Evolutionary conservation across 371 early-diverging fungal genomes (phyloP).

Genomic region (Apophysomyces ossiformis): DNA sequence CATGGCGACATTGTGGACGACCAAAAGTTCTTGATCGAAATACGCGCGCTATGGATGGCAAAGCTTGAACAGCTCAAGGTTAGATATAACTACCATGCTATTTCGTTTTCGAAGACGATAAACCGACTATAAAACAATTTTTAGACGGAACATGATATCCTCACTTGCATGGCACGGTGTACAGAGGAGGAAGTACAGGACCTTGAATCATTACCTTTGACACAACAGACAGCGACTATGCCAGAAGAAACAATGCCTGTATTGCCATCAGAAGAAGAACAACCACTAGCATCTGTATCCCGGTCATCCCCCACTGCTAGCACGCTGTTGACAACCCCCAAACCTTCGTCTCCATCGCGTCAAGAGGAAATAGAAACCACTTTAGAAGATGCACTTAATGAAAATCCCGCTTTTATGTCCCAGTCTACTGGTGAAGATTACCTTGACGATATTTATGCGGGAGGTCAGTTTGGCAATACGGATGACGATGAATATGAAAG

Average conservation of each 20-base stretch:
- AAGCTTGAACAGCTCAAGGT: slow-evolving; percentile 19
- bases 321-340: background rate
- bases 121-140: background rate
- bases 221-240: background rate
- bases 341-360: background rate
- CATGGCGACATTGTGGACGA: slow-evolving; percentile 12
- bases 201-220: background rate
- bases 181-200: background rate
- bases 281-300: background rate
- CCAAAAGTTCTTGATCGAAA: slow-evolving; percentile 11
- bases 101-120: too few relatives aligned
- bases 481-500: slow-evolving; percentile 1
- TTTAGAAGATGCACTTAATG: background rate
- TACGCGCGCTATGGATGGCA: slow-evolving; percentile 8
- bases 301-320: background rate
- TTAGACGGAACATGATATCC: slow-evolving; percentile 3
- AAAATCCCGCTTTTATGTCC: background rate
- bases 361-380: background rate
- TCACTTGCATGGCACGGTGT: background rate
- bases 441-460: background rate
- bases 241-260: background rate
- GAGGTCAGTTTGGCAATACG: background rate
- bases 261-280: background rate
- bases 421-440: background rate
- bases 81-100: too few relatives aligned